Conservation (phyloP, 2,329 filamentous ascomycete species). For the Cytospora leucostoma region DNA sequence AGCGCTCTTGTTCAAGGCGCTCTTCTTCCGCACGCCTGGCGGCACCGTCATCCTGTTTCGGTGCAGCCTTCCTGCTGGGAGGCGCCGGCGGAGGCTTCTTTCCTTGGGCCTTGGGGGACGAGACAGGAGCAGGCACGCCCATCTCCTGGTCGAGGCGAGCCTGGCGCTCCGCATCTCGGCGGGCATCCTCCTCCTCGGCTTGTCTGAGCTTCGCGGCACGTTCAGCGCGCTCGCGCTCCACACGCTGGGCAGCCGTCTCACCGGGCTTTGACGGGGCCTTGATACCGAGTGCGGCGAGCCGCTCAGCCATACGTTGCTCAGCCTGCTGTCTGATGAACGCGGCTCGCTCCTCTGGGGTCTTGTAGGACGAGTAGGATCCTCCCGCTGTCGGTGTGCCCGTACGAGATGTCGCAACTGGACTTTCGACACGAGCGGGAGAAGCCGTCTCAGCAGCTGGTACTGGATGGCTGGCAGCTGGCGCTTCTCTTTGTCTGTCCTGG, state of each 20-base stretch:
- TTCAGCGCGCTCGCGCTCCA: conserved; percentile 86
- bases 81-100: conserved; percentile 73
- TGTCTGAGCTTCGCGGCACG: conserved; percentile 83
- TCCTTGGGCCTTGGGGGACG: conserved; percentile 46
- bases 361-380: conserved; percentile 78
- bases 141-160: conserved; percentile 80
- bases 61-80: conserved; percentile 71
- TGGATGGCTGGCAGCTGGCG: conserved; percentile 46
- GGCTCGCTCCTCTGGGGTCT: conserved; percentile 89
- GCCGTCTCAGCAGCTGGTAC: conserved; percentile 45
- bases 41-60: conserved; percentile 60
- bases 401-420: conserved; percentile 54
- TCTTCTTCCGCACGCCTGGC: conserved; percentile 62
- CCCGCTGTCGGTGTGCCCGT: conserved; percentile 56
- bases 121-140: conserved; percentile 55
- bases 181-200: conserved; percentile 92
- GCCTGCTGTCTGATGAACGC: conserved; percentile 97
- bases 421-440: conserved; percentile 51
- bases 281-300: conserved; percentile 88
- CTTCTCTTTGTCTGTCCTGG: conserved; percentile 56
- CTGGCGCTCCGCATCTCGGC: conserved; percentile 84
- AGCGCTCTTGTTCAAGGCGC: conserved; percentile 69
- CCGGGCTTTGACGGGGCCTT: conserved; percentile 77
- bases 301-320: conserved; percentile 94
- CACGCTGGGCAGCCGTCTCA: conserved; percentile 79